Base-by-base conservation (phyloP, 1,284 basidiomycete genomes). In the Baeospora myosura region DNA sequence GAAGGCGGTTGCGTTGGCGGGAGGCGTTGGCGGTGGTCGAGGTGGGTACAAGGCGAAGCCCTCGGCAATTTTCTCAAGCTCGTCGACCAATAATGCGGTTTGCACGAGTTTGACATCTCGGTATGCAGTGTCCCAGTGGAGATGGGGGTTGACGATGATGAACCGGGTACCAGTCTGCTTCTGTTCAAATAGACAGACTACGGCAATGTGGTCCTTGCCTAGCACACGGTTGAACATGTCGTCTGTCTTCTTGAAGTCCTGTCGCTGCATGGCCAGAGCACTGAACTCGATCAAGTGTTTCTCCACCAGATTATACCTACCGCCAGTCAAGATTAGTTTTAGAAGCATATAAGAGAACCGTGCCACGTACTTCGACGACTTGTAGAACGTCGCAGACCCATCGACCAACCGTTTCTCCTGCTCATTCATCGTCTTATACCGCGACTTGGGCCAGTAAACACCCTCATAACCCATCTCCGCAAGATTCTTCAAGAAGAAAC, bases 211-310 rank as follows among this genome's bases (percentile, higher is more conserved):
- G 65, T 98, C 96, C 61, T 94, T 92, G 49, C 88, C 88, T 59
- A 97, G 81, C 45, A 98, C 92, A 40, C 96, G 89, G 60, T 98
- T 98, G 76, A 98, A 98, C 92, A 98, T 95, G 66, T 98, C 95
- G 58, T 98, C 93, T 3, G 94, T 96, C 71, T 93, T 95, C 67
- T 95, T 93, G 68, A 98, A 95, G 60, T 98, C 95, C 32, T 85
- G 78, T 39, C 92, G 83, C 57, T 92, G 87, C 74, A 98, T 88
- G 5, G 94, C 94, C 46, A 94, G 76, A 44, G 90, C 80, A 62
- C 87, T 91, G 69, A 95, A 99, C 62, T 98, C 96, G 60, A 98
- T 78, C 31, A 95, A 76, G 50, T 94, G 88, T 55, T 89, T 89
- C 69, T 98, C 95, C 44, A 98, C 86, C 33, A 99, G 79, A 47